These are phyloP conservation scores for Teratosphaeria gauchensis DNA, from an alignment of 2,329 filamentous ascomycete species.

Conservation along the genomic window DNA sequence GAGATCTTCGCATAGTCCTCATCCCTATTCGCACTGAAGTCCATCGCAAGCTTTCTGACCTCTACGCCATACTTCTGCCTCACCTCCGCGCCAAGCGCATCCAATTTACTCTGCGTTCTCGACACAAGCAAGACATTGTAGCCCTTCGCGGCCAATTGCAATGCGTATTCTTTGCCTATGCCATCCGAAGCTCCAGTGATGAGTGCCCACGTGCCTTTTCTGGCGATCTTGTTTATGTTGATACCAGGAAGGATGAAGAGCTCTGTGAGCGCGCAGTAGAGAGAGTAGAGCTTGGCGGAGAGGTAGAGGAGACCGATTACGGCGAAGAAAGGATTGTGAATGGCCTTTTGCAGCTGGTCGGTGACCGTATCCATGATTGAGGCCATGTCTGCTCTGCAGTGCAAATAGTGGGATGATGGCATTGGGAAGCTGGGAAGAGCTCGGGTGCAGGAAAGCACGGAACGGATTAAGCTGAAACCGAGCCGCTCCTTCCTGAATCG, in stretches of 20 bases:
- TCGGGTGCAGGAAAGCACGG: not conserved
- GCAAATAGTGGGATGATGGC: not conserved
- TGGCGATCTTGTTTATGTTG: constrained; percentile 66
- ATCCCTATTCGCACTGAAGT: constrained; percentile 73
- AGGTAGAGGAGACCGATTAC: constrained; percentile 30
- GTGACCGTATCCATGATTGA: not conserved
- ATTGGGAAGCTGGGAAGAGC: not conserved
- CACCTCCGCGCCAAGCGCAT: constrained; percentile 66
- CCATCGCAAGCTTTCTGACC: constrained; percentile 78
- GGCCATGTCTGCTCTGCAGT: not conserved
- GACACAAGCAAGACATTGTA: constrained; percentile 95
- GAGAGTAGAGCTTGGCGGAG: constrained; percentile 34
- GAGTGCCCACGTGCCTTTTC: constrained; percentile 86
- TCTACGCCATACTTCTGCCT: constrained; percentile 59
- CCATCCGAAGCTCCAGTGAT: constrained; percentile 94
- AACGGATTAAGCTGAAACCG: not conserved
- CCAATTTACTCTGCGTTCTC: constrained; percentile 86
- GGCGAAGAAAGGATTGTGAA: constrained; percentile 17
- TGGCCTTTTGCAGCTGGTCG: not conserved
- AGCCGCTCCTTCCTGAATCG: not conserved
- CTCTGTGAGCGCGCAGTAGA: constrained; percentile 37
- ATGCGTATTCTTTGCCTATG: constrained; percentile 90
- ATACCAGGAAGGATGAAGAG: constrained; percentile 41
- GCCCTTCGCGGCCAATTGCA: constrained; percentile 79
- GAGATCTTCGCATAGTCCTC: constrained; percentile 69